phyloP scores from a whole-genome alignment of 202 grass and related monocot species.

The Dendrocalamus latiflorus region DNA sequence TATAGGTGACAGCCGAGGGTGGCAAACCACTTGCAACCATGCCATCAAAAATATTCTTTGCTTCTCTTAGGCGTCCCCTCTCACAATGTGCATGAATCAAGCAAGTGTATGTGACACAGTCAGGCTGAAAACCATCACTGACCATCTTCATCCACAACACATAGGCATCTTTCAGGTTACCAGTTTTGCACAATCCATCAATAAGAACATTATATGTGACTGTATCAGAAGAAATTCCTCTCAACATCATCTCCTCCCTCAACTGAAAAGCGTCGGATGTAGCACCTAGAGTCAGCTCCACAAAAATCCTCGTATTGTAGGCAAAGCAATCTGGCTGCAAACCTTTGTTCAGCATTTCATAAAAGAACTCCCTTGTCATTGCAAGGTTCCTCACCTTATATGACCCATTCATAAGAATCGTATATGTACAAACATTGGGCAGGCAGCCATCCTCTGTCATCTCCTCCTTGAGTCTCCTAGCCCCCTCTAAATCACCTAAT shows the following conservation, averaged over 20 bases:
- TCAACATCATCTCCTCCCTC: constrained; percentile 60
- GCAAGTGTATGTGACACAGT: constrained; percentile 83
- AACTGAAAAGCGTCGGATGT: constrained; percentile 44
- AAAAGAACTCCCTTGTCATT: constrained; percentile 60
- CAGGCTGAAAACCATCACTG: constrained; percentile 59
- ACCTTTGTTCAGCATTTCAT: constrained; percentile 76
- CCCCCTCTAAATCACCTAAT: constrained; percentile 51
- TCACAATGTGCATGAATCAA: constrained; percentile 86
- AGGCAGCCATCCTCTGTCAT: constrained; percentile 52
- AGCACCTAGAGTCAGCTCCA: constrained; percentile 55
- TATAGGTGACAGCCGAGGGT: constrained; percentile 77
- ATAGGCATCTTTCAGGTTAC: constrained; percentile 62
- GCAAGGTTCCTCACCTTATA: constrained; percentile 50
- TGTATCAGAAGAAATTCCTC: constrained; percentile 55
- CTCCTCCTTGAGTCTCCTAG: constrained; percentile 64
- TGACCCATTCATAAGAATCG: constrained; percentile 72
- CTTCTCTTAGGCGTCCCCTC: constrained; percentile 49
- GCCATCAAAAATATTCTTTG: constrained; percentile 46
- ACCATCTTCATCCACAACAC: constrained; percentile 56
- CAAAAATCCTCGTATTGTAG: constrained; percentile 67
- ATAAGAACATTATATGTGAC: constrained; percentile 85
- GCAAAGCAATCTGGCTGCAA: constrained; percentile 67
- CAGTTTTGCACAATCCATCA: constrained; percentile 69
- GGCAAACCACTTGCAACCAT: constrained; percentile 49
- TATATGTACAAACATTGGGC: constrained; percentile 83